Evolutionary conservation across 2,329 filamentous ascomycete species (phyloP), one percentile per base, ranked within the genome.

Genomic region (Neophaeococcomyces aloes): DNA sequence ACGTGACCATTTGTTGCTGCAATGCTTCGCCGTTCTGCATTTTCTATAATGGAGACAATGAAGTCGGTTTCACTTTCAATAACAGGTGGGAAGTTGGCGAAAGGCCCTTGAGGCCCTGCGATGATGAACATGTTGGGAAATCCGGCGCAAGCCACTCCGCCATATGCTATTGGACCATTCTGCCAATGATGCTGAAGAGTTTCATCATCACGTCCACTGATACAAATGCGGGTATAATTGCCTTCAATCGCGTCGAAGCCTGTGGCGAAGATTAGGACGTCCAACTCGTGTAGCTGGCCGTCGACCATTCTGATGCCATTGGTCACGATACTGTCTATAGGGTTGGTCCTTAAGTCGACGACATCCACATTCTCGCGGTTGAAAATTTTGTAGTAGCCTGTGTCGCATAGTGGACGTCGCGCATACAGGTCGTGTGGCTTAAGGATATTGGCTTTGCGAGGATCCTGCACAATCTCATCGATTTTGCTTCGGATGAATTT

Each of bases 11-110:
- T 71, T 31, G 56, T 55, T 10, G 14, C 4, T 17, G 25, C 64
- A 46, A 76, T 66, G 44, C 78, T 67, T 44, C 68, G 71, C 53
- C 68, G 71, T 53, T 67, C 68, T 55, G 75, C 55, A 21, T 70
- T 59, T 1, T 49, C 47, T 47, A 65, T 56, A 50, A 75, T 69
- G 56, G 72, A 66, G 19, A 62, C 57, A 40, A 79, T 72, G 33
- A 57, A 57, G 17, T 63, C 58, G 2, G 62, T 61, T 14, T 64
- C 54, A n/a, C 52, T 45, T 44, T 66, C 64, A 21, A 64, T 57
- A 2, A 56, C 55, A 1, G 59, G 54, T 3, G 63, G 64, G 1
- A 59, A 53, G 45, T 66, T 68, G 3, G 57, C 55, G 36, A 66
- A 67, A 8, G 61, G 60, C 27, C 61, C 63, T 38, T 64, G 55